Conservation (phyloP, 805 yeast genomes). For the Kuraishia ogatae region DNA sequence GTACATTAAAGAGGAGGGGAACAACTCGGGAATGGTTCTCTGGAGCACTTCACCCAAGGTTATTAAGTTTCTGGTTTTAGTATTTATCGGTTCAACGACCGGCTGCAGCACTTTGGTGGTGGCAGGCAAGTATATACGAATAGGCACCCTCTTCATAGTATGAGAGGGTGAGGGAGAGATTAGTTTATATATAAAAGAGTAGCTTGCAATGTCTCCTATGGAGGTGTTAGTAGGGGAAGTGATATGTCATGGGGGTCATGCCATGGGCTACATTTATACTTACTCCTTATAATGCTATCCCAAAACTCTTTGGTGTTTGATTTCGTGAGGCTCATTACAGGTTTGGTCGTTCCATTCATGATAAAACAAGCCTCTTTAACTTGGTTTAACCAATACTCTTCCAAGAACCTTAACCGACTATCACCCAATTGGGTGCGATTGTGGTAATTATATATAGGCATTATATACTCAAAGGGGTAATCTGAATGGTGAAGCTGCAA, state of each 20-base stretch:
- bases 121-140: constrained; percentile 34
- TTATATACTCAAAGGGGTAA: constrained; percentile 35
- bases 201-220: constrained; percentile 7
- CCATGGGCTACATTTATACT: constrained; percentile 17
- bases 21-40: constrained; percentile 33
- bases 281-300: constrained; percentile 34
- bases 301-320: constrained; percentile 51
- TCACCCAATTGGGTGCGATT: not conserved
- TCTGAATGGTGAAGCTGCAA: constrained; percentile 31
- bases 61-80: constrained; percentile 5
- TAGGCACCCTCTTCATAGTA: constrained; percentile 32
- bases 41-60: constrained; percentile 33
- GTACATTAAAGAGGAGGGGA: constrained; percentile 28
- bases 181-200: constrained; percentile 15
- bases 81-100: constrained; percentile 8
- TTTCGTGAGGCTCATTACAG: constrained; percentile 70
- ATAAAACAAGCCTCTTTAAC: constrained; percentile 77
- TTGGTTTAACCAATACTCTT: constrained; percentile 62
- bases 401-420: constrained; percentile 19
- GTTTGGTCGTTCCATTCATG: constrained; percentile 67
- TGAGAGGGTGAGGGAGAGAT: constrained; percentile 16
- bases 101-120: constrained; percentile 27
- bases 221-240: constrained; percentile 11
- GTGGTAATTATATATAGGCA: constrained; percentile 23
- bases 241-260: constrained; percentile 9